phyloP scores from a whole-genome alignment of 768 basidiomycete species.

The Favolaschia claudopus region DNA sequence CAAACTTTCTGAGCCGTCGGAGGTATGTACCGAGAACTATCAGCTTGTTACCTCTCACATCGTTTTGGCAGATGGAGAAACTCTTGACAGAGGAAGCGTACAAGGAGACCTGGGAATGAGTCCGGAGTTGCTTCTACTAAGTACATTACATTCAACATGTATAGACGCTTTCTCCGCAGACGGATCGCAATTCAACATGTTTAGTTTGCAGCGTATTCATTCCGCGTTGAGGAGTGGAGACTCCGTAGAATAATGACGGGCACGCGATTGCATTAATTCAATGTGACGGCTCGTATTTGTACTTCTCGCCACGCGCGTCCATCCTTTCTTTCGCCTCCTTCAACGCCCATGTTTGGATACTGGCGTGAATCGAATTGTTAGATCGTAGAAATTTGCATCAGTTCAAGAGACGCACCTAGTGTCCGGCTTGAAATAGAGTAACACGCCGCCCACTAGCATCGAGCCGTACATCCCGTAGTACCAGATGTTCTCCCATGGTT shows the following conservation, averaged over 20 bases:
- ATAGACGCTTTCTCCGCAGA: constrained; percentile 3
- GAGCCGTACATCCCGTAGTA: constrained; percentile 91
- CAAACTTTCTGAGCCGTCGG: constrained; percentile 74
- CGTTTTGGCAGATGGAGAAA: constrained; percentile 60
- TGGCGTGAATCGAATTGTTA: constrained; percentile 37
- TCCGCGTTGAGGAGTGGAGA: constrained; percentile 28
- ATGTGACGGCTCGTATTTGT: constrained; percentile 75
- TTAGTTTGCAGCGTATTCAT: constrained; percentile 9
- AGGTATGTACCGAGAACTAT: no score
- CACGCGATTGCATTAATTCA: constrained; percentile 19
- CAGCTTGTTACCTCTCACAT: no score
- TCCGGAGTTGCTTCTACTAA: neutral
- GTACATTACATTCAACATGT: constrained; percentile 23
- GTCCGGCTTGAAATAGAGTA: constrained; percentile 93
- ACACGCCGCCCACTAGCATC: constrained; percentile 76
- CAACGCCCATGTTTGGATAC: constrained; percentile 93
- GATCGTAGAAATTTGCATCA: neutral
- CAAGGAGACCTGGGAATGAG: constrained; percentile 46
- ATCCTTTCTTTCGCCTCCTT: constrained; percentile 89
- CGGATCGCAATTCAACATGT: neutral
- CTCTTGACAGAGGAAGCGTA: constrained; percentile 85
- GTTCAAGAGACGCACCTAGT: constrained; percentile 68
- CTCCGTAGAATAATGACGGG: neutral
- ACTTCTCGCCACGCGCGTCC: constrained; percentile 92
- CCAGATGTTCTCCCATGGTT: constrained; percentile 93